phyloP scores from a whole-genome alignment of 257 asterid genomes.

The Gentiana macrophylla region DNA sequence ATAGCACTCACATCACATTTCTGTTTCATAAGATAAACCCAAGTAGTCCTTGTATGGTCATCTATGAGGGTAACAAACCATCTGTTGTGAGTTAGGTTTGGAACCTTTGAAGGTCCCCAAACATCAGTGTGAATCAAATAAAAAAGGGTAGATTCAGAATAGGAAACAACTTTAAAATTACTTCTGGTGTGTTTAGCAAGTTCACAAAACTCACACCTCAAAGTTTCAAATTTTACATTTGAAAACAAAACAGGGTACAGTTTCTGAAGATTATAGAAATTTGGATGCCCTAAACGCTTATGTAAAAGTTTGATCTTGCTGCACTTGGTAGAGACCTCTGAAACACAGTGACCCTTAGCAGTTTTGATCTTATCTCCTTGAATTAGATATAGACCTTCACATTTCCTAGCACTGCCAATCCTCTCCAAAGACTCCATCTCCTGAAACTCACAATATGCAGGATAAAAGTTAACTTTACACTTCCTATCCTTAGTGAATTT shows the following conservation, averaged over 20 bases:
- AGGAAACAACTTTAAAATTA: background rate
- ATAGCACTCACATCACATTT: no score
- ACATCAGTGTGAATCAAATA: background rate
- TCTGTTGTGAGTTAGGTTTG: no score
- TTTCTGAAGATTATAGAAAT: background rate
- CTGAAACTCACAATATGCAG: no score
- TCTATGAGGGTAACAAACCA: no score
- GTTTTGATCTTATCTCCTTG: background rate
- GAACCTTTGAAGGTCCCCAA: no score
- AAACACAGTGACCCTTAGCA: background rate
- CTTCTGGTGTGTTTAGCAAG: background rate
- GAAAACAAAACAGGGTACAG: background rate
- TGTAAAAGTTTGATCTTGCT: background rate
- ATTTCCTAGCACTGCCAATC: background rate
- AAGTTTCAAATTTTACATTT: background rate
- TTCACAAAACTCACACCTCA: background rate
- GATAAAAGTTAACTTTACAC: no score
- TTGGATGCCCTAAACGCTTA: background rate
- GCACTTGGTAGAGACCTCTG: no score
- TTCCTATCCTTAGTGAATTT: no score
- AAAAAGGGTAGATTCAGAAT: background rate
- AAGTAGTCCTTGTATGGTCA: no score
- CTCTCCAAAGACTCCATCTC: no score
- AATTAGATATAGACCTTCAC: background rate
- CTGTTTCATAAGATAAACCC: no score